Evolutionary conservation across 2,329 filamentous ascomycete genomes (phyloP).

Genomic region (Ascochyta lentis): DNA sequence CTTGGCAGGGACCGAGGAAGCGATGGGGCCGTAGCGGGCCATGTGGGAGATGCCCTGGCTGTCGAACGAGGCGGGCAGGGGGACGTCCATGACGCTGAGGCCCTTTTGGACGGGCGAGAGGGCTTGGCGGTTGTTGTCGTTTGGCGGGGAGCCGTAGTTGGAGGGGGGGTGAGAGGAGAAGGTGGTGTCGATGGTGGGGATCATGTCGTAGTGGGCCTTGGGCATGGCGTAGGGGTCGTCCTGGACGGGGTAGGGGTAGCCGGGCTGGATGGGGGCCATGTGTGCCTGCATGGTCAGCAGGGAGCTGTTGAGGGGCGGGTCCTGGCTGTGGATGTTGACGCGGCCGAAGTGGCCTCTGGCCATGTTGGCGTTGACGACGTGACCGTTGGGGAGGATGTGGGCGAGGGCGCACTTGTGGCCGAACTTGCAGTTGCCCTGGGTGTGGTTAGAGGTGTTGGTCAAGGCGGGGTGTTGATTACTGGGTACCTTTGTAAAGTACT

Average conservation of each 20-base stretch:
- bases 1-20: conserved; percentile 89
- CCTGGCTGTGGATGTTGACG: conserved; percentile 70
- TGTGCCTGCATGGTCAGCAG: conserved; percentile 67
- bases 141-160: conserved; percentile 83
- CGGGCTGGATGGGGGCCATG: conserved; percentile 50
- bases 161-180: conserved; percentile 65
- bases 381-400: conserved; percentile 91
- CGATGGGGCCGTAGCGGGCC: conserved; percentile 86
- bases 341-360: conserved; percentile 67
- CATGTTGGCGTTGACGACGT: conserved; percentile 78
- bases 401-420: conserved; percentile 97
- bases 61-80: conserved; percentile 92
- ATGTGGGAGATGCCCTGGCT: conserved; percentile 94
- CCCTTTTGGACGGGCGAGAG: conserved; percentile 76
- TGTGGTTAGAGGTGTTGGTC: neutral
- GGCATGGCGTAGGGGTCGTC: conserved; percentile 48
- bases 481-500: conserved; percentile 94
- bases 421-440: conserved; percentile 96
- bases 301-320: conserved; percentile 76
- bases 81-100: conserved; percentile 92
- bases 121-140: conserved; percentile 70
- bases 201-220: conserved; percentile 54
- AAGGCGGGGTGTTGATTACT: neutral
- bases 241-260: conserved; percentile 50
- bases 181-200: conserved; percentile 64